phyloP scores from a whole-genome alignment of 2,329 filamentous ascomycete species.

The Fulvia fulva region DNA sequence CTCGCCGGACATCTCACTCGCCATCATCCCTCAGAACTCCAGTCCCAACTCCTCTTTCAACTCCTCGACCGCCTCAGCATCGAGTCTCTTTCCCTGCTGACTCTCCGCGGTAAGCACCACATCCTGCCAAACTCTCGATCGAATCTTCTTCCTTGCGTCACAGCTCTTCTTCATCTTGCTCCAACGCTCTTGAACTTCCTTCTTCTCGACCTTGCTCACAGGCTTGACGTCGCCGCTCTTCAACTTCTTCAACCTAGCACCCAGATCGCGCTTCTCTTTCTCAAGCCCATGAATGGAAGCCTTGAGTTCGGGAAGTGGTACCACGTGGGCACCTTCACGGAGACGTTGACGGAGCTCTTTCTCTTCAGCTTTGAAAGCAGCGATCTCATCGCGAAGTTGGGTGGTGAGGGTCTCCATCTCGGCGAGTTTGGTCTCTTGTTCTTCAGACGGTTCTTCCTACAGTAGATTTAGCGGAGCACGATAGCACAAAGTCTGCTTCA shows the following conservation, averaged over 20 bases:
- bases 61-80: slow-evolving; percentile 32
- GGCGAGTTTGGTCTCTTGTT: slow-evolving; percentile 47
- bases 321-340: slow-evolving; percentile 43
- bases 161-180: slow-evolving; percentile 40
- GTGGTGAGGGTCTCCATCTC: slow-evolving; percentile 49
- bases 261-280: slow-evolving; percentile 41
- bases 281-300: slow-evolving; percentile 42
- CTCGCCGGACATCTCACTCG: not conserved
- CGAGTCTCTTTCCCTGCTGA: slow-evolving; percentile 45
- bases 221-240: slow-evolving; percentile 41
- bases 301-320: slow-evolving; percentile 51
- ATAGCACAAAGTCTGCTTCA: not conserved
- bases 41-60: slow-evolving; percentile 14
- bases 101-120: slow-evolving; percentile 38
- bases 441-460: slow-evolving; percentile 49
- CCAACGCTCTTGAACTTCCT: slow-evolving; percentile 45
- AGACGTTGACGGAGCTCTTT: slow-evolving; percentile 49
- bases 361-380: slow-evolving; percentile 43
- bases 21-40: slow-evolving; percentile 4
- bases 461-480: not conserved
- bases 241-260: slow-evolving; percentile 39
- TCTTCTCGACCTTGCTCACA: slow-evolving; percentile 48
- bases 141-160: slow-evolving; percentile 46
- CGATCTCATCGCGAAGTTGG: slow-evolving; percentile 44
- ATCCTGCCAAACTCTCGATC: slow-evolving; percentile 48